A percentile compares a stretch with the other conserved stretches of the same genome.
These are phyloP conservation scores for Geranomyces variabilis DNA, from an alignment of 192 early-diverging fungal genomes.

Conservation along the genomic window DNA sequence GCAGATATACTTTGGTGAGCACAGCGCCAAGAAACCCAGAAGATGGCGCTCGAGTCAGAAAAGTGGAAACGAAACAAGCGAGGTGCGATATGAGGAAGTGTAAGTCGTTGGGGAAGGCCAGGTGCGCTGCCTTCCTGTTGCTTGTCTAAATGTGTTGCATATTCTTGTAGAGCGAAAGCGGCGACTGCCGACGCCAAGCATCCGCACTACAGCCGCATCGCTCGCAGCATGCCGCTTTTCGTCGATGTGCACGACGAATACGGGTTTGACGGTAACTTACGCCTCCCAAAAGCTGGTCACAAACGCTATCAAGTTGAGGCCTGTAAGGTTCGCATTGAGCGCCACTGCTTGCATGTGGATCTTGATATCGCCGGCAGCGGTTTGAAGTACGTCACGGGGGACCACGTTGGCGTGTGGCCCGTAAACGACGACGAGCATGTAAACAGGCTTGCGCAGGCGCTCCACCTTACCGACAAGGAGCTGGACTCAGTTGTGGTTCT, in stretches of 20 bases:
- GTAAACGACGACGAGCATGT: constrained; percentile 84
- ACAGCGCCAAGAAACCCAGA: constrained; percentile 46
- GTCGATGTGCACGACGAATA: constrained; percentile 41
- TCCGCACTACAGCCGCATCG: constrained; percentile 77
- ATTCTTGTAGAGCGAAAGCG: background rate
- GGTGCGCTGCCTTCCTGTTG: too few relatives aligned
- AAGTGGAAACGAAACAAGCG: background rate
- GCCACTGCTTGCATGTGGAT: constrained; percentile 92
- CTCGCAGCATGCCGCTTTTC: constrained; percentile 70
- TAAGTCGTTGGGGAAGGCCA: too few relatives aligned
- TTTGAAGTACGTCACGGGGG: constrained; percentile 87
- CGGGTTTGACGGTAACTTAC: constrained; percentile 18
- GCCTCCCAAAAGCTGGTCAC: constrained; percentile 10
- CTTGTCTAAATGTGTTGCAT: too few relatives aligned
- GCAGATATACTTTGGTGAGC: constrained; percentile 64
- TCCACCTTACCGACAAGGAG: constrained; percentile 61
- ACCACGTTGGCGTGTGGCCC: constrained; percentile 93
- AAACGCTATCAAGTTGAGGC: constrained; percentile 29
- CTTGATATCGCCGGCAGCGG: constrained; percentile 83
- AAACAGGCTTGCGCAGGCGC: constrained; percentile 60
- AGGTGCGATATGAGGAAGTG: background rate
- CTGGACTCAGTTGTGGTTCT: constrained; percentile 74
- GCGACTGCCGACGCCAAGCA: constrained; percentile 81
- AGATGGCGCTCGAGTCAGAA: constrained; percentile 41
- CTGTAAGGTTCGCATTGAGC: constrained; percentile 48